Percentiles rank a stretch among this genome's conserved stretches.
phyloP scores from a whole-genome alignment of 495 filamentous ascomycete genomes.

The Aspergillus cavernicola region DNA sequence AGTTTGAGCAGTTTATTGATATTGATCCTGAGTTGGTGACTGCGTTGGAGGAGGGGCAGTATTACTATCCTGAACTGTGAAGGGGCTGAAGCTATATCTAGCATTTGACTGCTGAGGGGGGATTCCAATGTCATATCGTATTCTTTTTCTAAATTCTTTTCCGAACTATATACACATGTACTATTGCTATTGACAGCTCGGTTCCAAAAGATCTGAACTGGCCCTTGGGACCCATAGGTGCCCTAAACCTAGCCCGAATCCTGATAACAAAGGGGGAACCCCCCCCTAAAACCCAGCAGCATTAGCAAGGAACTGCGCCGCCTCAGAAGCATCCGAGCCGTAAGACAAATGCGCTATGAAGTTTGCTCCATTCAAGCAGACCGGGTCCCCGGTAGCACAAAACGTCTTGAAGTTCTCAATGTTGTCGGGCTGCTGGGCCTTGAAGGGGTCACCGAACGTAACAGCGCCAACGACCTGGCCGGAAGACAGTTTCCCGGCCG shows the following conservation, averaged over 20 bases:
- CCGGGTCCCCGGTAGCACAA: conserved; percentile 51
- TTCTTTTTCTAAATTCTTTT: too few species aligned
- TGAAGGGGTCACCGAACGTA: conserved; percentile 59
- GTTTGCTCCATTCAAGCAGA: conserved; percentile 50
- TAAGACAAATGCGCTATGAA: conserved; percentile 54
- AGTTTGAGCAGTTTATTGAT: not conserved
- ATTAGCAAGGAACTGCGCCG: conserved; percentile 44
- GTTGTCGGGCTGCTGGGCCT: conserved; percentile 40
- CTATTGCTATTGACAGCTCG: too few species aligned
- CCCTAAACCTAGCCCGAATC: not conserved
- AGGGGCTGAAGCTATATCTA: too few species aligned
- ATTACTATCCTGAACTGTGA: conserved; percentile 2
- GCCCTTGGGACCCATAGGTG: too few species aligned
- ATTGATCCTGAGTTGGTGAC: not conserved
- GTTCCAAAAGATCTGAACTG: too few species aligned
- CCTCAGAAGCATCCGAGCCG: conserved; percentile 39
- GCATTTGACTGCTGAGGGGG: too few species aligned
- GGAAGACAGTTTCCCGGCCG: conserved; percentile 32
- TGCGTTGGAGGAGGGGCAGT: conserved; percentile 1
- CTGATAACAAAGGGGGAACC: too few species aligned
- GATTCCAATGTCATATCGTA: too few species aligned
- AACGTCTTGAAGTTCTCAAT: conserved; percentile 48
- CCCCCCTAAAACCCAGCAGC: conserved; percentile 25
- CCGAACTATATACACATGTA: too few species aligned
- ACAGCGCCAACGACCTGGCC: conserved; percentile 35